phyloP scores from a whole-genome alignment of 768 basidiomycete genomes.

The Phlegmacium glaucopus region DNA sequence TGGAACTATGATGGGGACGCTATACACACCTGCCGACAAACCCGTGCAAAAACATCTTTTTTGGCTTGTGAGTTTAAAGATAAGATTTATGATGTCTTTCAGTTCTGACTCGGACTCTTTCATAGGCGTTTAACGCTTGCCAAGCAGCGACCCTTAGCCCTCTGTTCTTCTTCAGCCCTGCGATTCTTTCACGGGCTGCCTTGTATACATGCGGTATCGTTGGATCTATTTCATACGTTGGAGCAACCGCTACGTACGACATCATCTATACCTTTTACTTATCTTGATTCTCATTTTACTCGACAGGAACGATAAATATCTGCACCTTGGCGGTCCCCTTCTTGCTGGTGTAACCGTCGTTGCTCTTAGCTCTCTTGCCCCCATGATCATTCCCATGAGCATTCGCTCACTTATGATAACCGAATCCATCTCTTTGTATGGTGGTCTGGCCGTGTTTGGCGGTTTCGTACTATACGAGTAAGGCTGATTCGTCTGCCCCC shows the following conservation, averaged over 20 bases:
- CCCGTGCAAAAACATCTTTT: constrained; percentile 74
- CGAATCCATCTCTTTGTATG: constrained; percentile 80
- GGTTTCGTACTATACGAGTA: constrained; percentile 88
- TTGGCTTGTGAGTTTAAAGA: constrained; percentile 58
- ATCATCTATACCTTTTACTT: background rate
- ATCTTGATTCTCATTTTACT: background rate
- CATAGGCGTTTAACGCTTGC: constrained; percentile 77
- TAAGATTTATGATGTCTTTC: background rate
- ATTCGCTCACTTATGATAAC: constrained; percentile 71
- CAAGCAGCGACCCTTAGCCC: constrained; percentile 87
- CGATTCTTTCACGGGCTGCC: constrained; percentile 81
- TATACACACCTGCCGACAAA: constrained; percentile 76
- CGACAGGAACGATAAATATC: constrained; percentile 69
- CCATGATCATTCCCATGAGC: constrained; percentile 85
- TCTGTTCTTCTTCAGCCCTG: constrained; percentile 85
- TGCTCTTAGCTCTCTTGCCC: constrained; percentile 81
- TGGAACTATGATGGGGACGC: constrained; percentile 81
- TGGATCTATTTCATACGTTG: constrained; percentile 83
- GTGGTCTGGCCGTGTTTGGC: constrained; percentile 83
- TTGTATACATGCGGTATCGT: constrained; percentile 85
- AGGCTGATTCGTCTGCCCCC: constrained; percentile 18
- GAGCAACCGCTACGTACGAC: constrained; percentile 76
- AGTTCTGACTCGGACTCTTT: background rate
- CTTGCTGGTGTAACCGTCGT: constrained; percentile 89
- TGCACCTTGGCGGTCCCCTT: constrained; percentile 84